Conservation (phyloP, 768 basidiomycete species). For the Boletus subparvulus region DNA sequence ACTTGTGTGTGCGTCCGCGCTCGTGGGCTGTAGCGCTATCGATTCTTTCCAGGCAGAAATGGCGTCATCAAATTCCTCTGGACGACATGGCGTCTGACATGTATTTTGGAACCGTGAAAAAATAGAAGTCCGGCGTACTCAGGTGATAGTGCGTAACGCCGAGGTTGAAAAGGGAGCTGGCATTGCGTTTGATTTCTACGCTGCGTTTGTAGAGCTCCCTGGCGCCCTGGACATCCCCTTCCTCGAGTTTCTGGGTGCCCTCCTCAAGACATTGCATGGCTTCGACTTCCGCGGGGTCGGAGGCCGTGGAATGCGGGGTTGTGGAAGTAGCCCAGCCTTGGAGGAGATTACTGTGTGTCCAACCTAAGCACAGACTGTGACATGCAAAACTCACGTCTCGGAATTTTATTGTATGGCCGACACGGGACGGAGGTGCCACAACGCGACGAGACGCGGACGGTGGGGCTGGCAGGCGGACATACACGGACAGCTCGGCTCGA, state of each 20-base stretch:
- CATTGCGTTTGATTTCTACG: constrained; percentile 74
- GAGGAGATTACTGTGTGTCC: constrained; percentile 1
- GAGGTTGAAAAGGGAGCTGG: constrained; percentile 82
- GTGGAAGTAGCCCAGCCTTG: constrained; percentile 77
- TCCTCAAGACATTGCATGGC: constrained; percentile 77
- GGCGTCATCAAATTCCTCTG: constrained; percentile 87
- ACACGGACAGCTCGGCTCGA: constrained; percentile 24
- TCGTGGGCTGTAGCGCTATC: constrained; percentile 75
- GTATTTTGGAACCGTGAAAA: constrained; percentile 13
- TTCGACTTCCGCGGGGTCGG: constrained; percentile 80
- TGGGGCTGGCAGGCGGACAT: constrained; percentile 20
- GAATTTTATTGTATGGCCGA: constrained; percentile 4
- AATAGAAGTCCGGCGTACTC: constrained; percentile 49
- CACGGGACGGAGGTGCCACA: constrained; percentile 3
- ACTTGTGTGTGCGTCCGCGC: constrained; percentile 89
- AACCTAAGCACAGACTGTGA: constrained; percentile 4
- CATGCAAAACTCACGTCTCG: constrained; percentile 31
- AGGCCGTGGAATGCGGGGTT: constrained; percentile 76
- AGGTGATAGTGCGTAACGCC: constrained; percentile 90
- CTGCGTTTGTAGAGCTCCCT: constrained; percentile 77
- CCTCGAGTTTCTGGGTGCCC: constrained; percentile 81
- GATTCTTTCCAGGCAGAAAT: constrained; percentile 87
- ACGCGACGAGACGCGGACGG: constrained; percentile 9
- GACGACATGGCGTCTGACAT: constrained; percentile 15
- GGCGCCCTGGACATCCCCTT: constrained; percentile 80